Base-by-base conservation (phyloP, 2,329 filamentous ascomycete species). In the Stagonosporopsis chrysanthemi region DNA sequence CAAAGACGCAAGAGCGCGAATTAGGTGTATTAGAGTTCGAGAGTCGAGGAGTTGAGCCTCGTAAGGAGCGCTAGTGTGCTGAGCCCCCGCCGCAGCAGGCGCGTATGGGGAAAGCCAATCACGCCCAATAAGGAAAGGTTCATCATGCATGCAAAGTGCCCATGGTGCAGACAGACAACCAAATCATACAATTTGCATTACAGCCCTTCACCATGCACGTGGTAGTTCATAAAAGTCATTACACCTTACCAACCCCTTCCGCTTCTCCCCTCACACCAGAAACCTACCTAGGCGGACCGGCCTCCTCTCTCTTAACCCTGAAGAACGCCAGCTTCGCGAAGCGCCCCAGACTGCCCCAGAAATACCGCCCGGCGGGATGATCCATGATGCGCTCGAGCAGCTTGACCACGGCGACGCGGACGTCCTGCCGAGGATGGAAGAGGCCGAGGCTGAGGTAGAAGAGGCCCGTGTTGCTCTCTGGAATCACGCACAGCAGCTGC, bases 361-460 rank as follows among this genome's bases (percentile, higher is more conserved):
- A 98, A 77, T 98, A 92, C 69, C 92, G 85, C 1, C 95, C 95
- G 9, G 92, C 95, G 71, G 96, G 90, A 77, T 99, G 94, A 55
- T 89, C 88, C 64, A 88, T 86, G 52, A 99, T 88, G 22, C 92
- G 85, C 65, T 94, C 92, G 22, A 99, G 77, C 33, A 99, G 79
- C 59, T 90, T 90, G 1, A 91, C 89, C 2, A 91, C 90, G 52
- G 87, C 87, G 66, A 89, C 79, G 33, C 95, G 84, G 11, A 97
- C 93, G 48, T 92, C 89, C 33, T 84, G 82, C 63, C 93, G 88
- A 52, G 92, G 92, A 79, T 99, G 95, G 75, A 98, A 97, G 6
- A 99, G 81, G 0, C 95, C 95, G 48, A 98, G 84, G 5, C 90
- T 91, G 24, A 99, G 79, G 68, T 97, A 97, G 75, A 98, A 98